phyloP scores from a whole-genome alignment of 1,284 basidiomycete genomes.

The Pascua sp. region DNA sequence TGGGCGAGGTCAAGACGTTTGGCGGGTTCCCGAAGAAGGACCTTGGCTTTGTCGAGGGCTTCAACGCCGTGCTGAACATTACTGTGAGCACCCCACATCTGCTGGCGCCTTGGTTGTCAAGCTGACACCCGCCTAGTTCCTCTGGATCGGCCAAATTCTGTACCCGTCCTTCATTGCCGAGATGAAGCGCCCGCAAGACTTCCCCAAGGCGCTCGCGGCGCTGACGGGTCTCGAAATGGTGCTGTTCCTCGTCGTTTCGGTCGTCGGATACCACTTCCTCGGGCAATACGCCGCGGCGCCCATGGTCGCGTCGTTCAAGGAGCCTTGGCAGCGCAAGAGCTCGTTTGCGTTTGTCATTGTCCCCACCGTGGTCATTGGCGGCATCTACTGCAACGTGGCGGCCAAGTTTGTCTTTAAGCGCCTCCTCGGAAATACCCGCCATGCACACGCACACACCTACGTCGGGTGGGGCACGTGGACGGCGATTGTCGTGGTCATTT shows the following conservation, averaged over 20 bases:
- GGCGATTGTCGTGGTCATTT: slow-evolving; percentile 57
- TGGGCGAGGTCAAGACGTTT: slow-evolving; percentile 31
- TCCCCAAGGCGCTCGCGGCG: slow-evolving; percentile 55
- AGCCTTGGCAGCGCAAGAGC: slow-evolving; percentile 55
- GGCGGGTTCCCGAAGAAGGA: slow-evolving; percentile 41
- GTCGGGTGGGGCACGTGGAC: slow-evolving; percentile 61
- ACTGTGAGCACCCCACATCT: slow-evolving; percentile 23
- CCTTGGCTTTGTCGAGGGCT: slow-evolving; percentile 59
- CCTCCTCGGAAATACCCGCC: slow-evolving; percentile 51
- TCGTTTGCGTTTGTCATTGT: slow-evolving; percentile 44
- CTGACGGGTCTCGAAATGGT: slow-evolving; percentile 57
- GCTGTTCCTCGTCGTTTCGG: slow-evolving; percentile 61
- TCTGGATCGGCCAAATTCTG: slow-evolving; percentile 60
- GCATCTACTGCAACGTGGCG: slow-evolving; percentile 42
- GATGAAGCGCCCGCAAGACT: slow-evolving; percentile 54
- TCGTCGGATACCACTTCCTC: slow-evolving; percentile 57
- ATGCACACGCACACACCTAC: slow-evolving; percentile 58
- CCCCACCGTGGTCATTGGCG: slow-evolving; percentile 38
- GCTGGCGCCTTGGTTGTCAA: too few relatives aligned
- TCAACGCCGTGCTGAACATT: slow-evolving; percentile 51
- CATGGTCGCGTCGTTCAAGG: slow-evolving; percentile 39
- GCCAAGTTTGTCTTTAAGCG: slow-evolving; percentile 45
- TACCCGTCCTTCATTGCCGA: slow-evolving; percentile 45
- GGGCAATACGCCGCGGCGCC: slow-evolving; percentile 45
- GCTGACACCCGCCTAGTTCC: slow-evolving; percentile 44